Conservation (phyloP, 106 monocot genomes). For the Dioscorea alata region DNA sequence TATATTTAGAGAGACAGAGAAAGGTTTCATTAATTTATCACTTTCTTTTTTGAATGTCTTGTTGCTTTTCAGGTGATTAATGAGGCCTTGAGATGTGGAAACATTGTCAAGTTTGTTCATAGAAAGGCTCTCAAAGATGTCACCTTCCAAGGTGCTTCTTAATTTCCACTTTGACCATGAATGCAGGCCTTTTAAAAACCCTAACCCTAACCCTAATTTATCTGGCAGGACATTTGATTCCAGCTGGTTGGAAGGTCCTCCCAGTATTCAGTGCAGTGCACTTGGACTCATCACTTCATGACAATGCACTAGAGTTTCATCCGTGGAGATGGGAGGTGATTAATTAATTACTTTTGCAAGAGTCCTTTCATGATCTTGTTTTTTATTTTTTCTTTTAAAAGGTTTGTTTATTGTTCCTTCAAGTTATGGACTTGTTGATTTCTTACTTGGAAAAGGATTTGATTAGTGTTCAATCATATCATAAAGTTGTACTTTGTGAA, state of each 20-base stretch:
- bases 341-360: not conserved
- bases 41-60: not conserved
- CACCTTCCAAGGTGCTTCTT: constrained; percentile 55
- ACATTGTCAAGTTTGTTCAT: constrained; percentile 93
- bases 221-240: constrained; percentile 67
- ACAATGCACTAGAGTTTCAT: constrained; percentile 42
- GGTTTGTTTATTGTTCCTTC: too few species aligned
- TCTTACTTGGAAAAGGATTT: too few species aligned
- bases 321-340: constrained; percentile 97
- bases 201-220: not conserved
- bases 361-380: too few species aligned
- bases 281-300: constrained; percentile 62
- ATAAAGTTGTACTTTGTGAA: too few species aligned
- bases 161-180: not conserved
- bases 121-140: constrained; percentile 80
- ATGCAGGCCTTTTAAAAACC: not conserved
- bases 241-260: constrained; percentile 89
- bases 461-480: too few species aligned
- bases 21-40: not conserved
- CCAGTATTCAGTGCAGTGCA: constrained; percentile 79
- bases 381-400: too few species aligned
- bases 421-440: too few species aligned
- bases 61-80: constrained; percentile 58
- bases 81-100: constrained; percentile 83
- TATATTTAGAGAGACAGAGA: not conserved